Evolutionary conservation across 805 yeast genomes (phyloP).

Genomic region (Clavispora carvajalis): DNA sequence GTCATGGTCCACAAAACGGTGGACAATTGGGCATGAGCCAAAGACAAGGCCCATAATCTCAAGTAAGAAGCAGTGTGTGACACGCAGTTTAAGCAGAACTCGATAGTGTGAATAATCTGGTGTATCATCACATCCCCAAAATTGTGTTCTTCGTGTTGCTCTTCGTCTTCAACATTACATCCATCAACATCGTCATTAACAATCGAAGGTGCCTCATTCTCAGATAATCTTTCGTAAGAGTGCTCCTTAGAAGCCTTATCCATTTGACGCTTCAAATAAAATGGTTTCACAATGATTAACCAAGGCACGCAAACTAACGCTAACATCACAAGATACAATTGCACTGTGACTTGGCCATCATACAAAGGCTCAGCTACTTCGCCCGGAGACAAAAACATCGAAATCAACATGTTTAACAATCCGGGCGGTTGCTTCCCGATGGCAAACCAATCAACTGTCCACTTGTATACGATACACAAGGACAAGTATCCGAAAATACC

Average conservation of each 20-base stretch:
- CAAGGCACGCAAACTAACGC: constrained; percentile 72
- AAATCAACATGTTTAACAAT: constrained; percentile 66
- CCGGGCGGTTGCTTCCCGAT: constrained; percentile 65
- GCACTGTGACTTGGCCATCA: constrained; percentile 68
- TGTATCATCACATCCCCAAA: constrained; percentile 85
- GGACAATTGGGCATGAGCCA: constrained; percentile 74
- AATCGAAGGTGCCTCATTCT: constrained; percentile 14
- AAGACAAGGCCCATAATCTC: constrained; percentile 72
- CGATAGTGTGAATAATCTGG: constrained; percentile 77
- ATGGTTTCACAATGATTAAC: constrained; percentile 78
- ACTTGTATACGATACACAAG: constrained; percentile 66
- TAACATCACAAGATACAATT: constrained; percentile 51
- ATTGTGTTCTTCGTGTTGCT: constrained; percentile 53
- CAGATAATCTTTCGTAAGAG: constrained; percentile 37
- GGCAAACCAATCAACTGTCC: constrained; percentile 68
- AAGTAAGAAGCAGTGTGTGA: constrained; percentile 76
- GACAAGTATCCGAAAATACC: constrained; percentile 69
- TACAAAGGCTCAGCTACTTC: constrained; percentile 79
- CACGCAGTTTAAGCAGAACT: constrained; percentile 73
- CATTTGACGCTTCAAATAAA: constrained; percentile 57
- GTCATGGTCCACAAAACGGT: constrained; percentile 77
- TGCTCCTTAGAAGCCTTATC: constrained; percentile 49
- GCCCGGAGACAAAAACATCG: constrained; percentile 74
- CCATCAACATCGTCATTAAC: constrained; percentile 33
- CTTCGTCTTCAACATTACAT: constrained; percentile 49